Base-by-base conservation (phyloP, 495 filamentous ascomycete species). In the Penicillium egyptiacum region DNA sequence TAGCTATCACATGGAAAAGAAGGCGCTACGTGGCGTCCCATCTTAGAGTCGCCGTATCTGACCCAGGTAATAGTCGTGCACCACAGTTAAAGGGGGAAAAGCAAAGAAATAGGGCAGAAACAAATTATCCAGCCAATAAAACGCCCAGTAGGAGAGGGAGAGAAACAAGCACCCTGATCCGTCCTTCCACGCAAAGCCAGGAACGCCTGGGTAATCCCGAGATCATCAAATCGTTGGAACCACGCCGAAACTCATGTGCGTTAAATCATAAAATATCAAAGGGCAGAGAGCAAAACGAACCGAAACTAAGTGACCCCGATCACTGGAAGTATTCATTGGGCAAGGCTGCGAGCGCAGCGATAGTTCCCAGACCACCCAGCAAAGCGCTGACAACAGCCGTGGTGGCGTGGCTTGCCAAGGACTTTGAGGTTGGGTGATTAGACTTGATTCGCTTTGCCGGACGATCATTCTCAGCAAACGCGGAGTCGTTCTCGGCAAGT, bases 341-440 rank as follows among this genome's bases (percentile, higher is more conserved):
- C 11, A 80, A 68, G 22, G 75, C 65, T 5, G 81, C 79, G 35
- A 83, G 66, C 28, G 72, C 63, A 30, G 75, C 79, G 61, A 83
- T 73, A 42, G 79, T 75, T 22, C 78, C 77, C 44, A 83, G 66
- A 46, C 77, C 72, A 49, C 80, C 80, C 39, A 80, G 65, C 20
- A 80, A 58, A 20, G 72, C 76, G 31, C 80, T 75, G 14, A 77
- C 60, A 2, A 76, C 51, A 31, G 79, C 78, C 40, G 76, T 75
- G 19, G 75, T 66, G 16, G 78, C 75, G 56, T 79, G 76, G 44
- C 60, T 74, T 30, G 64, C 68, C 40, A 78, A 35, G 22, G 45
- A 63, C n/a, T 49, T 64, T 14, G 63, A 51, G 0, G 55, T 19
- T 3, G 57, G 46, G 8, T 58, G 53, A 5, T 59, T 54, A 12